These are phyloP conservation scores for Skeletonema grethae DNA, from an alignment of 108 stramenopile species.

Conservation along the genomic window DNA sequence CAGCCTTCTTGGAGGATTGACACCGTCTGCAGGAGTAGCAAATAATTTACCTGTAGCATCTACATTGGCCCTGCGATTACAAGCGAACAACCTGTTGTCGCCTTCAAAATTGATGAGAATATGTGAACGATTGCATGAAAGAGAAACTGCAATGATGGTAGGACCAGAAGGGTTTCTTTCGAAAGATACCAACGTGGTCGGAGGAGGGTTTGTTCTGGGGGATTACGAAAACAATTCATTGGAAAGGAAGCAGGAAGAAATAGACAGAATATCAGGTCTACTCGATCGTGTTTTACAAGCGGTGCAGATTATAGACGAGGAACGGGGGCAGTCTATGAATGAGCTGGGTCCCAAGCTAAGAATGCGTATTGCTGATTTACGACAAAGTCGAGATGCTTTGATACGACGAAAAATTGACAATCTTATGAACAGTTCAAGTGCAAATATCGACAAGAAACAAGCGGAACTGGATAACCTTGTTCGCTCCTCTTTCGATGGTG, in stretches of 20 bases:
- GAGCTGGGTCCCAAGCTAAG: slow-evolving; percentile 22
- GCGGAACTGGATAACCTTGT: slow-evolving; percentile 19
- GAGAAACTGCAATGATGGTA: slow-evolving; percentile 31
- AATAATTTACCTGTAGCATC: slow-evolving; percentile 10
- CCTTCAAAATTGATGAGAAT: slow-evolving; percentile 45
- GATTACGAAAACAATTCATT: slow-evolving; percentile 39
- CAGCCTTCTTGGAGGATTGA: slow-evolving; percentile 19
- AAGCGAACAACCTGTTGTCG: slow-evolving; percentile 37
- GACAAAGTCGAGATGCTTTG: slow-evolving; percentile 25
- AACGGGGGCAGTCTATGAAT: slow-evolving; percentile 16
- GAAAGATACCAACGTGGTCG: slow-evolving; percentile 1
- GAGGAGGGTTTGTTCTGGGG: slow-evolving; percentile 20
- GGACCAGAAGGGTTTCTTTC: slow-evolving; percentile 28
- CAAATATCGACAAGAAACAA: not conserved
- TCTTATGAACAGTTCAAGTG: slow-evolving; percentile 5
- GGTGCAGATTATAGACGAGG: slow-evolving; percentile 34
- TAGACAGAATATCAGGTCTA: slow-evolving; percentile 18
- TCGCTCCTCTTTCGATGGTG: slow-evolving; percentile 18
- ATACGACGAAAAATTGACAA: slow-evolving; percentile 25
- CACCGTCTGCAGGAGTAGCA: not conserved
- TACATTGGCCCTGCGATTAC: slow-evolving; percentile 45
- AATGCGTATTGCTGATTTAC: slow-evolving; percentile 30
- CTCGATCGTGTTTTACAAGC: slow-evolving; percentile 49
- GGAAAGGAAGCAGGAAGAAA: slow-evolving; percentile 31
- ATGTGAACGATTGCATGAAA: slow-evolving; percentile 59